These are phyloP conservation scores for Aspergillus carbonarius DNA, from an alignment of 2,329 filamentous ascomycete species.

Conservation along the genomic window DNA sequence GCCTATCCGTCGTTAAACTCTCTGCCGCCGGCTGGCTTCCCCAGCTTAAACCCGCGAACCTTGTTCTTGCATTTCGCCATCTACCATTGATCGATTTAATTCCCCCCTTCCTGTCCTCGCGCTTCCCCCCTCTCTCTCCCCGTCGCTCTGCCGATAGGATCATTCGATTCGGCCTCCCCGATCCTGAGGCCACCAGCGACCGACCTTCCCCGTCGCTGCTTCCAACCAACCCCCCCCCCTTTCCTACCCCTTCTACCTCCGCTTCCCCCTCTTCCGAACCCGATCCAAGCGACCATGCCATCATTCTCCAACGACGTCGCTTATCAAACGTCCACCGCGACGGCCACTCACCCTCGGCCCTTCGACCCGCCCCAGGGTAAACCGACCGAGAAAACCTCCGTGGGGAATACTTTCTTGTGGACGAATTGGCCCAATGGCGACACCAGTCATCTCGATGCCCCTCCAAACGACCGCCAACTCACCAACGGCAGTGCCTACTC, in stretches of 20 bases:
- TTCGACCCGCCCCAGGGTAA: constrained; percentile 44
- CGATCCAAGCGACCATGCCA: constrained; percentile 34
- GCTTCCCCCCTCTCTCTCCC: constrained; percentile 8
- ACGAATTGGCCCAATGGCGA: constrained; percentile 48
- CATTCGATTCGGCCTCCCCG: background rate
- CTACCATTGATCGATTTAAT: constrained; percentile 12
- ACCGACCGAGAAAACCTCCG: constrained; percentile 44
- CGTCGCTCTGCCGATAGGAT: constrained; percentile 1
- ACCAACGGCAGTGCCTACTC: constrained; percentile 60
- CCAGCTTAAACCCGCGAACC: constrained; percentile 14
- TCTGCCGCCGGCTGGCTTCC: constrained; percentile 27
- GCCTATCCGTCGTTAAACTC: constrained; percentile 25
- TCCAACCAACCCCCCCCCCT: constrained; percentile 1
- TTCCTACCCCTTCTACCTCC: background rate
- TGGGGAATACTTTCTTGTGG: constrained; percentile 49
- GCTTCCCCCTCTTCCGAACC: constrained; percentile 6
- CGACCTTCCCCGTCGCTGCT: constrained; percentile 1
- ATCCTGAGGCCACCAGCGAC: constrained; percentile 1
- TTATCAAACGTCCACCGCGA: constrained; percentile 34
- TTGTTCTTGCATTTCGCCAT: constrained; percentile 5
- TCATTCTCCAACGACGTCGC: constrained; percentile 39
- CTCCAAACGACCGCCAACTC: constrained; percentile 39
- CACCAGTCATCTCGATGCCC: constrained; percentile 38
- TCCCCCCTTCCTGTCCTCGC: constrained; percentile 10
- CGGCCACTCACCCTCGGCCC: constrained; percentile 36